Conservation (phyloP, 768 basidiomycete species). For the Boletus rubescentipes region DNA sequence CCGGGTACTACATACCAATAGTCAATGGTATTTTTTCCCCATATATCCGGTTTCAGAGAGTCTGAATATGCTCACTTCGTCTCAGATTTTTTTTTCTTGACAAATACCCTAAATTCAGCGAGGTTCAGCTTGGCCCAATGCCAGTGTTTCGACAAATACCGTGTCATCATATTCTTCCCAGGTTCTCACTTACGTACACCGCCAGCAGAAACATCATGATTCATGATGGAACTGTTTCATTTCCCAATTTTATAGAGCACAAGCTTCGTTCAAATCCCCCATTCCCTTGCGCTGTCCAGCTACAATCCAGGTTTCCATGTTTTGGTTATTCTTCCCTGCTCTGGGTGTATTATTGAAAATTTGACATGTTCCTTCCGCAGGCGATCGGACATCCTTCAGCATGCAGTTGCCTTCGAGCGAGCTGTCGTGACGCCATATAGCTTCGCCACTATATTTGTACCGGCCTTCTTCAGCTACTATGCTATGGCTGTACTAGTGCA, state of each 20-base stretch:
- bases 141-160: background rate
- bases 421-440: slow-evolving; percentile 24
- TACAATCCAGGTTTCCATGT: slow-evolving; percentile 1
- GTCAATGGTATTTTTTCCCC: no score
- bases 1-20: no score
- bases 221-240: background rate
- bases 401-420: slow-evolving; percentile 17
- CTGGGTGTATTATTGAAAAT: background rate
- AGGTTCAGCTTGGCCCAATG: background rate
- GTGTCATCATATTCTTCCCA: background rate
- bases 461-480: slow-evolving; percentile 47
- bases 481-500: slow-evolving; percentile 53
- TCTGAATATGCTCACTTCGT: no score
- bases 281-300: background rate
- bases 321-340: slow-evolving; percentile 10
- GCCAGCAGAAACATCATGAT: no score
- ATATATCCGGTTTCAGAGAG: no score
- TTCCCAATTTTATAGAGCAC: background rate
- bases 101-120: no score
- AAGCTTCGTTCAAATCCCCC: background rate
- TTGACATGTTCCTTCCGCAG: slow-evolving; percentile 9
- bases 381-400: slow-evolving; percentile 6
- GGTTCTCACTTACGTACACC: background rate
- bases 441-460: slow-evolving; percentile 39
- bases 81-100: no score